phyloP scores from a whole-genome alignment of 1,139 yeast species.

The Tardiomyces depauwii region DNA sequence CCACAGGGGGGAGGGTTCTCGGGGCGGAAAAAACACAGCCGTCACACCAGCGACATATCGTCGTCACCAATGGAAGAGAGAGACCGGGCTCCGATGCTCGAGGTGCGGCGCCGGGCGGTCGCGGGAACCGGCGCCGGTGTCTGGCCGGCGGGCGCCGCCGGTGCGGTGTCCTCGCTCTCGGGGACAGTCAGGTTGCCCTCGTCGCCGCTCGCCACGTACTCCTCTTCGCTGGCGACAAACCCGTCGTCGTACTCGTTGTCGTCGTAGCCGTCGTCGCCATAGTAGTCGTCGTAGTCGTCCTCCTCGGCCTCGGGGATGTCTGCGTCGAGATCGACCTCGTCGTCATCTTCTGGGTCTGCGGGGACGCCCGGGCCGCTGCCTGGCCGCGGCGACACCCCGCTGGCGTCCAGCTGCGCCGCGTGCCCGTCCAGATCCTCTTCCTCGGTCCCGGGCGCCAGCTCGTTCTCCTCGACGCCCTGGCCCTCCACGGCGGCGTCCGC shows the following conservation, averaged over 20 bases:
- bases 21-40: no score
- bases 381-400: background rate
- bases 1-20: no score
- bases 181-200: no score
- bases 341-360: constrained; percentile 2
- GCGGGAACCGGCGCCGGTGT: no score
- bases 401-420: background rate
- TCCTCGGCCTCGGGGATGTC: constrained; percentile 15
- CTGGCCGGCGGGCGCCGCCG: no score
- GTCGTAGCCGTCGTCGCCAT: constrained; percentile 4
- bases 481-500: background rate
- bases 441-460: background rate
- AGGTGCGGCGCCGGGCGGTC: no score
- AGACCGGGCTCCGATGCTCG: no score
- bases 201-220: constrained; percentile 6
- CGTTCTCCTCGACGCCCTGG: background rate
- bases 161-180: no score
- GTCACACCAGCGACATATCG: no score
- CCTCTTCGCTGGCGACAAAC: constrained; percentile 8
- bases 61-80: no score
- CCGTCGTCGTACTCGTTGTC: constrained; percentile 9
- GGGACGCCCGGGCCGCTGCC: background rate
- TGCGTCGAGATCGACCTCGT: constrained; percentile 11
- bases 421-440: background rate
- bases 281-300: constrained; percentile 12